Base-by-base conservation (phyloP, 352 stramenopile genomes). In the Pythium grandisporangium region DNA sequence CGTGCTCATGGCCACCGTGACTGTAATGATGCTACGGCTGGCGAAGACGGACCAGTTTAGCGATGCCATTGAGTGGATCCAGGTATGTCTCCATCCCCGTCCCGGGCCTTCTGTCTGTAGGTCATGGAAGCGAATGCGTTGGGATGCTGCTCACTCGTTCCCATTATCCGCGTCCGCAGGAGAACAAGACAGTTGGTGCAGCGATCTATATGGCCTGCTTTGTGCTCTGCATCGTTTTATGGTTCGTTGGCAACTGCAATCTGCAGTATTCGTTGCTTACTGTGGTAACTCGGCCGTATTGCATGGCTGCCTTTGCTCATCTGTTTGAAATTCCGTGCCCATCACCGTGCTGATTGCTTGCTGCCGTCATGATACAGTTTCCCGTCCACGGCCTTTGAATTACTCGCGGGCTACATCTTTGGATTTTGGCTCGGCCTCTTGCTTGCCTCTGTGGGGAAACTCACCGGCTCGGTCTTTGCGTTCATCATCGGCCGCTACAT, bases 391-490 rank as follows among this genome's bases (percentile, higher is more conserved):
- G 66, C 67, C 5, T 88, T 88, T 53, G 78, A 91, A 54, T 47
- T 91, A 11, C 45, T 87, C 16, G 74, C 78, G 1, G 74, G 78
- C 25, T 88, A 88, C 45, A 73, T 81, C 22, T 91, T 91, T 37
- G 74, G 68, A 44, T 82, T 88, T 36, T 86, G 69, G 68, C 63
- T 83, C 27, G 78, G 74, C 0, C 55, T 87, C 6, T 13, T 82
- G 25, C 51, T 91, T 20, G 67, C 77, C 21, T 82, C 66, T 0
- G 48, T 58, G 6, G 78, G 78, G 24, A 88, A 91, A 48, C 66
- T 87, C 30, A 35, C 66, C 22, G 74, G 78, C 23, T 91, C 70
- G 2, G 52, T 87, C 32, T 45, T 85, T 0, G 73, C 72, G 30
- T 91, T 87, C 29, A 39, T 52, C 41, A 83, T 91, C 24, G 77